Conservation (phyloP, 345 rosid species). For the Salix arbutifolia region DNA sequence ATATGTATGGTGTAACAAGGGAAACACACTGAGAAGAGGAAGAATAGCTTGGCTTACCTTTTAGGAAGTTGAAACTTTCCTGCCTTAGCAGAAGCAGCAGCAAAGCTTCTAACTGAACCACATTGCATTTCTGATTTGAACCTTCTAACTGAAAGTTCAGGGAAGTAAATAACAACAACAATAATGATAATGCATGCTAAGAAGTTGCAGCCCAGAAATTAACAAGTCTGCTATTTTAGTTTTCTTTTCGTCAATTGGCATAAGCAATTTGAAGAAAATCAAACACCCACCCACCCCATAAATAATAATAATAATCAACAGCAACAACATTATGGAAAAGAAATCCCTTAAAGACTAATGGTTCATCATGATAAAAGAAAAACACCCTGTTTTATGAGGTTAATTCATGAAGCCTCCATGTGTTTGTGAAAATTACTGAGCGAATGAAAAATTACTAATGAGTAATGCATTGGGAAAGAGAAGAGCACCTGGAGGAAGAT, state of each 20-base stretch:
- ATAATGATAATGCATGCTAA: no score
- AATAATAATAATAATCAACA: no score
- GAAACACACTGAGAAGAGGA: not conserved
- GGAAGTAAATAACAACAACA: not conserved
- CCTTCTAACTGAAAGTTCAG: slow-evolving; percentile 40
- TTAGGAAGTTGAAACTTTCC: slow-evolving; percentile 45
- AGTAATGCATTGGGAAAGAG: not conserved
- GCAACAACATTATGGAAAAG: no score
- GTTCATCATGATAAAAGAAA: no score
- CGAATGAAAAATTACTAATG: not conserved
- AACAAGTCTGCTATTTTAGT: not conserved
- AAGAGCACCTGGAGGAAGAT: slow-evolving; percentile 27
- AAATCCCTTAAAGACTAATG: no score
- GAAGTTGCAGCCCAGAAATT: not conserved
- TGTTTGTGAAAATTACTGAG: slow-evolving; percentile 32
- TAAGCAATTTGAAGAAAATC: no score
- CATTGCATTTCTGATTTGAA: slow-evolving; percentile 24
- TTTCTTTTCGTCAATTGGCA: no score
- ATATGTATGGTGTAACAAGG: not conserved
- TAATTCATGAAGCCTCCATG: not conserved
- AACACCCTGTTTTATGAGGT: no score
- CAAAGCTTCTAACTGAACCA: slow-evolving; percentile 38
- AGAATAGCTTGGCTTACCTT: slow-evolving; percentile 38
- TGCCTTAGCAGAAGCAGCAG: slow-evolving; percentile 36
- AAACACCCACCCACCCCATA: no score